Percentiles rank a stretch among this genome's conserved stretches.
These are phyloP conservation scores for Phytophthora europaea DNA, from an alignment of 352 stramenopile species.

Conservation along the genomic window DNA sequence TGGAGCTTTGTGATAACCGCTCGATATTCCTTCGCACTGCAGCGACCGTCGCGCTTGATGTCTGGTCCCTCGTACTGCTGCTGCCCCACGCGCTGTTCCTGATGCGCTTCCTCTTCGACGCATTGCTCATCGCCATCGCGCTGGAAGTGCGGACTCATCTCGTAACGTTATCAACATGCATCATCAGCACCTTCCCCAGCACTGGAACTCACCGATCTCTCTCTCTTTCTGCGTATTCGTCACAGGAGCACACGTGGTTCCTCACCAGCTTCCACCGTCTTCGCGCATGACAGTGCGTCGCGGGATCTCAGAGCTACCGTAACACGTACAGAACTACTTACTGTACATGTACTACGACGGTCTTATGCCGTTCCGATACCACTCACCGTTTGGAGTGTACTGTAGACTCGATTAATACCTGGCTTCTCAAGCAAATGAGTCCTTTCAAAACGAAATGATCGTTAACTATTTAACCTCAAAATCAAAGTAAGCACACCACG, in stretches of 20 bases:
- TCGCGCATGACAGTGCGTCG: conserved; percentile 22
- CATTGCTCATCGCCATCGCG: conserved; percentile 51
- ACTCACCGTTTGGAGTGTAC: no score
- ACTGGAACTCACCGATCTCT: conserved; percentile 5
- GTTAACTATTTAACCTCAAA: no score
- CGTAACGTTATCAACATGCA: conserved; percentile 31
- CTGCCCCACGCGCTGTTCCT: conserved; percentile 73
- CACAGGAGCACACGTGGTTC: conserved; percentile 69
- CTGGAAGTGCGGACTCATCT: conserved; percentile 54
- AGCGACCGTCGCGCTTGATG: conserved; percentile 47
- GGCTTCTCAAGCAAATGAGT: no score
- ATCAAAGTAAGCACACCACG: no score
- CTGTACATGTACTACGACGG: no score
- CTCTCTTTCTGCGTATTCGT: not conserved
- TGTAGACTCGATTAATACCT: no score
- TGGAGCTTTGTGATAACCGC: not conserved
- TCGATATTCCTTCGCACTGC: not conserved
- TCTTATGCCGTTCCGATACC: no score
- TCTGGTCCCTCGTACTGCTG: conserved; percentile 53
- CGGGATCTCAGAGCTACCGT: no score
- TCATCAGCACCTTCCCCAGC: not conserved
- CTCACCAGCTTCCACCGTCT: conserved; percentile 73
- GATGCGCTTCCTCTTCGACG: conserved; percentile 64
- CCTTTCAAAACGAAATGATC: no score
- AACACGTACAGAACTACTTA: no score